A percentile compares a stretch with the other conserved stretches of the same genome.
These are phyloP conservation scores for Lagenidium giganteum DNA, from an alignment of 352 stramenopile species.

Conservation along the genomic window DNA sequence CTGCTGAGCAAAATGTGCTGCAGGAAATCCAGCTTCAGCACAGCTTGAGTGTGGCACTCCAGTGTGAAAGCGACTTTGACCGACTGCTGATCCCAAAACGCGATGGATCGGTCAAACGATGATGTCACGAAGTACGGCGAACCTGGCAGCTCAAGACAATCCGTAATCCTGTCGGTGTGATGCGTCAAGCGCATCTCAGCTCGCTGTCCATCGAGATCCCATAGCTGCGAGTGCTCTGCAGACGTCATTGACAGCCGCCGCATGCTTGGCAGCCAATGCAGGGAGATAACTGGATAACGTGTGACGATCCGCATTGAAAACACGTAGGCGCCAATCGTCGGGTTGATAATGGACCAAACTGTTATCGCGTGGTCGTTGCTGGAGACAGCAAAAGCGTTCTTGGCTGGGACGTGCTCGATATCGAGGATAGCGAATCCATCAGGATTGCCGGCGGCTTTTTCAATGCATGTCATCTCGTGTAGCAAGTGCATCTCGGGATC, in stretches of 20 bases:
- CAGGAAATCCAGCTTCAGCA: constrained; percentile 57
- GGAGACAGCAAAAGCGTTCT: constrained; percentile 48
- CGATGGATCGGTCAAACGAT: constrained; percentile 75
- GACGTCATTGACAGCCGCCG: too few species aligned
- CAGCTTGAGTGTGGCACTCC: constrained; percentile 50
- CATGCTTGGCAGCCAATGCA: too few species aligned
- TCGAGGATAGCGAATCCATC: constrained; percentile 39
- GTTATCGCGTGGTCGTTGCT: constrained; percentile 52
- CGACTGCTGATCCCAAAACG: constrained; percentile 56
- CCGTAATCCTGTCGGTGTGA: constrained; percentile 47
- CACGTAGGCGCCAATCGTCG: constrained; percentile 49
- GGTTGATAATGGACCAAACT: constrained; percentile 66
- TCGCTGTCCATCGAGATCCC: constrained; percentile 52
- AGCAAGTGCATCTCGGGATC: constrained; percentile 57
- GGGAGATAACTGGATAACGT: constrained; percentile 44
- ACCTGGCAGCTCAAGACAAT: constrained; percentile 43
- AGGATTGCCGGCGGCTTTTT: constrained; percentile 33
- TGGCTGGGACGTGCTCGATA: constrained; percentile 42
- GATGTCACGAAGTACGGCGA: constrained; percentile 62
- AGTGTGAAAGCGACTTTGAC: constrained; percentile 51
- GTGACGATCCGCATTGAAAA: constrained; percentile 53
- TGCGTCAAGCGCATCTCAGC: constrained; percentile 20
- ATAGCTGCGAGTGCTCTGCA: constrained; percentile 45
- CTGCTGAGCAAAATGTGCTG: constrained; percentile 58
- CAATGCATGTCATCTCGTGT: constrained; percentile 51